A percentile compares a stretch with the other conserved stretches of the same genome.
Evolutionary conservation across 805 yeast genomes (phyloP).

Genomic region (Clavispora vitiphila): DNA sequence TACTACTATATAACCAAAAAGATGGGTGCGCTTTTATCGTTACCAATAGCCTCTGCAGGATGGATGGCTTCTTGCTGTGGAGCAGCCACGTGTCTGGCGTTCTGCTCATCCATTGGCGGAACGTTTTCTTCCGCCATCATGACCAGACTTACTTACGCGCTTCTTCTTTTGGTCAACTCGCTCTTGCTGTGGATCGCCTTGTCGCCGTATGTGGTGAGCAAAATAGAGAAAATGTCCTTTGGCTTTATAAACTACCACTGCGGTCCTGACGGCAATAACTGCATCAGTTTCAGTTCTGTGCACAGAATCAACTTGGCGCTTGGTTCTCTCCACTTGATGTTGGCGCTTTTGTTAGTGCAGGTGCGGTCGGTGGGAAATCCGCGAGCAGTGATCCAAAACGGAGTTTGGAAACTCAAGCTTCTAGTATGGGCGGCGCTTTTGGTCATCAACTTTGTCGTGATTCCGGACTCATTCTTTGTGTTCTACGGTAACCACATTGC

Average conservation of each 20-base stretch:
- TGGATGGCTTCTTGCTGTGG: conserved; percentile 17
- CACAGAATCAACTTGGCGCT: conserved; percentile 86
- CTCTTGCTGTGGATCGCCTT: conserved; percentile 89
- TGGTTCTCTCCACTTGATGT: conserved; percentile 68
- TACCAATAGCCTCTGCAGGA: conserved; percentile 10
- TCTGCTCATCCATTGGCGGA: conserved; percentile 49
- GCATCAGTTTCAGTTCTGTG: conserved; percentile 89
- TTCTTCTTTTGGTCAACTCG: conserved; percentile 70
- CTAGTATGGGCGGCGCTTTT: conserved; percentile 53
- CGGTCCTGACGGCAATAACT: conserved; percentile 64
- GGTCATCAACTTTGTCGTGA: conserved; percentile 56
- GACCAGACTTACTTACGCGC: conserved; percentile 84
- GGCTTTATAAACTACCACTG: conserved; percentile 70
- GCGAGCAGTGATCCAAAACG: conserved; percentile 81
- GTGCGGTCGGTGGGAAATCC: conserved; percentile 76
- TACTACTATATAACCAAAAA: too few species aligned
- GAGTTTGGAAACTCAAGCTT: conserved; percentile 82
- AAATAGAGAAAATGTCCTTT: conserved; percentile 67
- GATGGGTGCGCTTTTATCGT: conserved; percentile 16
- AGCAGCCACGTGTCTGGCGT: conserved; percentile 61
- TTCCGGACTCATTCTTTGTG: conserved; percentile 84
- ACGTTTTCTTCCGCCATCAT: conserved; percentile 70
- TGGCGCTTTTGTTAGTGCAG: conserved; percentile 65
- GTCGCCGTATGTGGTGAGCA: conserved; percentile 69
- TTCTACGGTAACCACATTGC: conserved; percentile 91